phyloP scores from a whole-genome alignment of 2,329 filamentous ascomycete genomes.

The Penicillium sp. region DNA sequence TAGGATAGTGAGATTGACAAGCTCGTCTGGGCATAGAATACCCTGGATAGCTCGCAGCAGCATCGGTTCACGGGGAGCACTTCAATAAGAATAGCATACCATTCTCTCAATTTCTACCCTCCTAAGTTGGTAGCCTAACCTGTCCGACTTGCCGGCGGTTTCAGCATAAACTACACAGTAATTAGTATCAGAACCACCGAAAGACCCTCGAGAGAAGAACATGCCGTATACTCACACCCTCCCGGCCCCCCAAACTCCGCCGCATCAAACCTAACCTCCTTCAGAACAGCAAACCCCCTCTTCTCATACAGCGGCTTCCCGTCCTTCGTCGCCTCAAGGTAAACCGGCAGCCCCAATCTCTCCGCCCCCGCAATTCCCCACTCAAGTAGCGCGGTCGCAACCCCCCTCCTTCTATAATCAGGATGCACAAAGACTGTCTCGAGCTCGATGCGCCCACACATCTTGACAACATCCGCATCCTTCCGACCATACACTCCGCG shows the following conservation, averaged over 20 bases:
- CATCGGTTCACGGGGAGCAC: too few species aligned
- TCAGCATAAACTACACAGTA: slow-evolving; percentile 1
- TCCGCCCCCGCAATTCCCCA: slow-evolving; percentile 12
- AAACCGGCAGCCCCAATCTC: background rate
- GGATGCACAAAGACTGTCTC: slow-evolving; percentile 16
- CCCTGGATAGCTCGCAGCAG: too few species aligned
- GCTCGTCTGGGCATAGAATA: background rate
- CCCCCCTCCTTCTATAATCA: slow-evolving; percentile 8
- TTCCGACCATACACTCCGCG: background rate
- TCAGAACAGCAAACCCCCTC: slow-evolving; percentile 24
- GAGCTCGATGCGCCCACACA: background rate
- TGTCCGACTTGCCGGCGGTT: slow-evolving; percentile 21
- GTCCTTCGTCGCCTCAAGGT: slow-evolving; percentile 18
- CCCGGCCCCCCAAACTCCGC: background rate
- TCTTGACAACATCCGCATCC: background rate
- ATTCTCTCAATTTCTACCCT: too few species aligned
- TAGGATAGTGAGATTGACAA: background rate
- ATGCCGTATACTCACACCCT: slow-evolving; percentile 3
- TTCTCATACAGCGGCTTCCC: slow-evolving; percentile 18
- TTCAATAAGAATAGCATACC: too few species aligned
- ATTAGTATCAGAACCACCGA: background rate
- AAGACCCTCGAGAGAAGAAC: background rate
- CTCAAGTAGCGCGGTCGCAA: slow-evolving; percentile 7
- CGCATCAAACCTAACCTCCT: background rate
- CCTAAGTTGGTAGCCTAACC: too few species aligned